A percentile compares a stretch with the other conserved stretches of the same genome.
Conservation (phyloP, 495 filamentous ascomycete species). For the Penicillium robsamsonii region DNA sequence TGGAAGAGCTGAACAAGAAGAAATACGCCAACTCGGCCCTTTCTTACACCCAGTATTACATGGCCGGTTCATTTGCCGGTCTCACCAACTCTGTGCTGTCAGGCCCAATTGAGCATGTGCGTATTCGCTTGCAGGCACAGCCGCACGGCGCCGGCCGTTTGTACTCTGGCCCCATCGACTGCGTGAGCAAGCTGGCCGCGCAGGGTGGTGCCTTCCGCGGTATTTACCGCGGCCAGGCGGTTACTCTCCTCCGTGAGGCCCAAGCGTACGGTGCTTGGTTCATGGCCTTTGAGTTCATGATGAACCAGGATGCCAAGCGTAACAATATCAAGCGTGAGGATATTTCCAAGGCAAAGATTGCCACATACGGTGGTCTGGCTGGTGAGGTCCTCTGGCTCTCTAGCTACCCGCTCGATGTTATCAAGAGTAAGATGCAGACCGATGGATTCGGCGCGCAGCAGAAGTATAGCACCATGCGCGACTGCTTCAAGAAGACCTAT, state of each 20-base stretch:
- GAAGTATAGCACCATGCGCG: slow-evolving; percentile 77
- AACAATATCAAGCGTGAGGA: slow-evolving; percentile 72
- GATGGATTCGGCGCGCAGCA: slow-evolving; percentile 76
- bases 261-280: slow-evolving; percentile 98
- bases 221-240: slow-evolving; percentile 80
- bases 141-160: slow-evolving; percentile 77
- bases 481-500: slow-evolving; percentile 86
- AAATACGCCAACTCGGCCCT: slow-evolving; percentile 52
- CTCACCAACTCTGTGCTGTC: slow-evolving; percentile 87
- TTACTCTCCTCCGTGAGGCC: slow-evolving; percentile 85
- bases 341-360: slow-evolving; percentile 79
- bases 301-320: slow-evolving; percentile 80
- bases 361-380: slow-evolving; percentile 87
- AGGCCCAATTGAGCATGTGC: slow-evolving; percentile 92
- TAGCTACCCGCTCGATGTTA: slow-evolving; percentile 92
- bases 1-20: slow-evolving; percentile 71
- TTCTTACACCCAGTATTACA: slow-evolving; percentile 82
- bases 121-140: slow-evolving; percentile 96
- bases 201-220: slow-evolving; percentile 66
- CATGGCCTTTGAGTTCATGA: slow-evolving; percentile 89
- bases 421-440: slow-evolving; percentile 99
- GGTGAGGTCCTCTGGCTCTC: slow-evolving; percentile 91
- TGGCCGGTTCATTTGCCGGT: slow-evolving; percentile 87
- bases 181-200: slow-evolving; percentile 74
- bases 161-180: slow-evolving; percentile 85